A percentile compares a stretch with the other conserved stretches of the same genome.
These are phyloP conservation scores for Jatropha curcas DNA, from an alignment of 345 rosid species.

Conservation along the genomic window DNA sequence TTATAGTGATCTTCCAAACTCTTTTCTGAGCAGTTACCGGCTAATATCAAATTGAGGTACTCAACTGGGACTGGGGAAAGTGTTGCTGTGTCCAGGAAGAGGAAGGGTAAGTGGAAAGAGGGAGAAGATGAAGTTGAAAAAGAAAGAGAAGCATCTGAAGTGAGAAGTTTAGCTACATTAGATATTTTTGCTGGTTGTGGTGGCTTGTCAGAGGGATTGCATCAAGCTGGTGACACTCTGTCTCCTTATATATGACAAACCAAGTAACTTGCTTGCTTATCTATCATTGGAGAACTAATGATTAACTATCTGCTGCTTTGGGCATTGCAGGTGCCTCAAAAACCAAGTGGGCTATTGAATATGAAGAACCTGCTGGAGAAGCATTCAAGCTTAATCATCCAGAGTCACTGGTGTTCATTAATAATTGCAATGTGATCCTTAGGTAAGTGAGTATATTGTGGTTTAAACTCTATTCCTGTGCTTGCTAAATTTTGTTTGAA, in stretches of 20 bases:
- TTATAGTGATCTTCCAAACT: slow-evolving; percentile 14
- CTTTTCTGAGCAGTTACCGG: slow-evolving; percentile 51
- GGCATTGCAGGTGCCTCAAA: slow-evolving; percentile 52
- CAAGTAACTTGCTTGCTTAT: background rate
- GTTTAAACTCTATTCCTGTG: background rate
- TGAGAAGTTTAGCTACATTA: slow-evolving; percentile 51
- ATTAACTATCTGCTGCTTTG: background rate
- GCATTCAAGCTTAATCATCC: slow-evolving; percentile 80
- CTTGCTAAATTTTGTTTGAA: background rate
- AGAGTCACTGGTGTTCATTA: slow-evolving; percentile 57
- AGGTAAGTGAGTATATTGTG: slow-evolving; percentile 27
- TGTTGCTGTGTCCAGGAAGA: slow-evolving; percentile 57
- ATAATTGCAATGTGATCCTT: slow-evolving; percentile 89
- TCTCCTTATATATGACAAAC: background rate
- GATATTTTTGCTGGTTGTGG: slow-evolving; percentile 93
- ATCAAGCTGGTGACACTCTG: slow-evolving; percentile 50
- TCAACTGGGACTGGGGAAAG: slow-evolving; percentile 38
- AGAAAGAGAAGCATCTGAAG: slow-evolving; percentile 35
- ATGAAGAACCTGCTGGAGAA: slow-evolving; percentile 87
- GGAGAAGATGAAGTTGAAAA: slow-evolving; percentile 44
- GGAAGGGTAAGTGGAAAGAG: slow-evolving; percentile 73
- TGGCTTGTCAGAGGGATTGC: slow-evolving; percentile 72
- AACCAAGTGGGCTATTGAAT: slow-evolving; percentile 91
- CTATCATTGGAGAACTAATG: slow-evolving; percentile 1
- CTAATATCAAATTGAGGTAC: slow-evolving; percentile 48